Evolutionary conservation across 306 rosid species (phyloP), one percentile per base, ranked within the genome.

Genomic region (Sicyos baderoa): DNA sequence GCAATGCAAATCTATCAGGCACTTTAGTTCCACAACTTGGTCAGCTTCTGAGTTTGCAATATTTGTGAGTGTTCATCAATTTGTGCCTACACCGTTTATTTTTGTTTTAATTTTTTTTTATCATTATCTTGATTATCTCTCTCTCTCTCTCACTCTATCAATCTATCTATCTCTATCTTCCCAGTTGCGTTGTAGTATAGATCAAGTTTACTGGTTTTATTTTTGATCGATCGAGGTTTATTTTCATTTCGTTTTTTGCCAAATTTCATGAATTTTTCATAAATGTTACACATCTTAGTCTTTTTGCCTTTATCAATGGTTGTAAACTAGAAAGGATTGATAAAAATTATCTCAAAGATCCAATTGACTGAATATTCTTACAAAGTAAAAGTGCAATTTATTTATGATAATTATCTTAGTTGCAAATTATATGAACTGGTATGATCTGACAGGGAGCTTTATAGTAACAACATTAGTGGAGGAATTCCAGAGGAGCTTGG

Each of bases 1-100:
- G 97, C 73, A 93, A 88, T 82, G 99, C 99, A 56, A 88, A 88
- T 52, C 91, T 93, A 72, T 77, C 94, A 15, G 97, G 99, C 76
- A 66, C 17, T 58, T 78, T 93, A 77, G 99, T 86, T 73, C 22
- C 87, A 25, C 81, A 85, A 50, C 99, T 93, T 67, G 97, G 99
- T 13, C 79, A 76, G 74, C 95, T 93, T 54, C 0, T 52, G 52
- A 86, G 80, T 75, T 85, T 93, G 69, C 97, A 93, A 79, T 93
- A 93, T 88, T 81, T 93, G 99, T 93, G 83, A 88, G 97, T 72
- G 5, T 57, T 44, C 53, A 55, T 55, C 17, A 15, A 19, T 71
- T 55, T 40, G n/a, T 4, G 35, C 18, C 51, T 65, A 2, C 22
- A 68, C 48, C 16, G 25, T 5, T 23, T n/a, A n/a, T 0, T 15